phyloP scores from a whole-genome alignment of 1,284 basidiomycete species.

The Ceratobasidium sp. region DNA sequence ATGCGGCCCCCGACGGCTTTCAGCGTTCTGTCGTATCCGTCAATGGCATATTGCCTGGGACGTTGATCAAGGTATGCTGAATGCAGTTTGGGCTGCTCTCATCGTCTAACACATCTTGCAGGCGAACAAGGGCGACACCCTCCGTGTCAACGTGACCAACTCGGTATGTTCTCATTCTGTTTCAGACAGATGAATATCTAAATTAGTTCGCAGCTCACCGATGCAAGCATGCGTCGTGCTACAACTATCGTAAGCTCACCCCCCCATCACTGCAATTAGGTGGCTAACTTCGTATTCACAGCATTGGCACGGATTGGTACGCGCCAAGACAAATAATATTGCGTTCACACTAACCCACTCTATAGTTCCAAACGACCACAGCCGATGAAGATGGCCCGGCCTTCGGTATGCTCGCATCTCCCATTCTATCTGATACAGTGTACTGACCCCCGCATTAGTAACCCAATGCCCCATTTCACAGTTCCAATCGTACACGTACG shows the following conservation, averaged over 20 bases:
- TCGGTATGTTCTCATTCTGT: not conserved
- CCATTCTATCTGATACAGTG: no score
- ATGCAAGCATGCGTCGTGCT: not conserved
- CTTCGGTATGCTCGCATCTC: not conserved
- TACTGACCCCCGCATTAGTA: not conserved
- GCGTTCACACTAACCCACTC: not conserved
- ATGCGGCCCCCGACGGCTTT: slow-evolving; percentile 10
- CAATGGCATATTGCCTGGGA: slow-evolving; percentile 2
- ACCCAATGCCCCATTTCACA: slow-evolving; percentile 11
- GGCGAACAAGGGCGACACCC: slow-evolving; percentile 7
- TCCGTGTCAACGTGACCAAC: slow-evolving; percentile 8
- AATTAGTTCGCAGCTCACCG: not conserved
- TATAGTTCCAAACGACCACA: slow-evolving; percentile 5
- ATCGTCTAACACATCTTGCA: not conserved
- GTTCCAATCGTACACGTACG: not conserved
- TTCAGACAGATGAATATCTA: not conserved
- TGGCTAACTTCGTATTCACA: not conserved
- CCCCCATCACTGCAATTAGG: not conserved
- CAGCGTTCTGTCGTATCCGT: slow-evolving; percentile 3
- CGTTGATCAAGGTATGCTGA: not conserved
- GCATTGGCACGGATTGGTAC: slow-evolving; percentile 18
- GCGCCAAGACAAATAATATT: no score
- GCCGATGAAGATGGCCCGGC: slow-evolving; percentile 6
- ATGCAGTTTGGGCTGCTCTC: not conserved
- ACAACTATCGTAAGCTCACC: slow-evolving; percentile 4